phyloP scores from a whole-genome alignment of 1,284 basidiomycete genomes.

The Tausonia pullulans region DNA sequence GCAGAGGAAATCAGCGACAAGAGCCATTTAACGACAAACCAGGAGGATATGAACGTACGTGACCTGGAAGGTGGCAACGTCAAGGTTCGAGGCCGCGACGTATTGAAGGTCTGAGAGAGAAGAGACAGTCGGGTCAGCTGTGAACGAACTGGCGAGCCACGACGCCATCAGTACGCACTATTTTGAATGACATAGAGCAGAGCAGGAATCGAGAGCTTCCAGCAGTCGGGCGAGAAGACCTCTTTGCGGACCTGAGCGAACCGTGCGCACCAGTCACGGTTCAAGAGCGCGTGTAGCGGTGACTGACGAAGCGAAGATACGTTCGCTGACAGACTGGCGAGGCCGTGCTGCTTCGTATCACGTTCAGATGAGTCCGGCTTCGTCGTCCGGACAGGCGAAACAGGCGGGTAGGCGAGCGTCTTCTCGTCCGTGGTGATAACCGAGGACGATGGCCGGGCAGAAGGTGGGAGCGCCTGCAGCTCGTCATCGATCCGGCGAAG shows the following conservation, averaged over 20 bases:
- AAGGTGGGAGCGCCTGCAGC: slow-evolving; percentile 16
- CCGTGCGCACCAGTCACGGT: slow-evolving; percentile 15
- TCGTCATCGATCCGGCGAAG: slow-evolving; percentile 36
- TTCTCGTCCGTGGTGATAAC: neutral
- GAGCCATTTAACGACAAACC: no score
- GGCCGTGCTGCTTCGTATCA: no score
- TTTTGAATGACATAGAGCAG: slow-evolving; percentile 72
- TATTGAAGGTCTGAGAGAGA: slow-evolving; percentile 57
- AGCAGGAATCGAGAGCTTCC: slow-evolving; percentile 93
- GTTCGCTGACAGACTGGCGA: neutral
- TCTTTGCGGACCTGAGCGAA: slow-evolving; percentile 23
- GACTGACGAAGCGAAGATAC: neutral
- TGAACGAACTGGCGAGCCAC: no score
- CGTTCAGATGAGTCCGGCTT: neutral
- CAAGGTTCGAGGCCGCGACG: slow-evolving; percentile 82
- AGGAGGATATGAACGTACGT: slow-evolving; percentile 32
- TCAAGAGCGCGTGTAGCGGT: neutral
- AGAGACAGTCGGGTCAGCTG: no score
- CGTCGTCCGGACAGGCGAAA: neutral
- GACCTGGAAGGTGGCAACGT: slow-evolving; percentile 78
- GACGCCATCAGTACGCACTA: slow-evolving; percentile 29
- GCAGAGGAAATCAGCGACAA: no score
- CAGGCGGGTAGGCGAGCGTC: neutral
- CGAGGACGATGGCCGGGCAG: neutral
- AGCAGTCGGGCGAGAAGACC: slow-evolving; percentile 73